Conservation (phyloP, 768 basidiomycete genomes). For the Boletus subparvulus region DNA sequence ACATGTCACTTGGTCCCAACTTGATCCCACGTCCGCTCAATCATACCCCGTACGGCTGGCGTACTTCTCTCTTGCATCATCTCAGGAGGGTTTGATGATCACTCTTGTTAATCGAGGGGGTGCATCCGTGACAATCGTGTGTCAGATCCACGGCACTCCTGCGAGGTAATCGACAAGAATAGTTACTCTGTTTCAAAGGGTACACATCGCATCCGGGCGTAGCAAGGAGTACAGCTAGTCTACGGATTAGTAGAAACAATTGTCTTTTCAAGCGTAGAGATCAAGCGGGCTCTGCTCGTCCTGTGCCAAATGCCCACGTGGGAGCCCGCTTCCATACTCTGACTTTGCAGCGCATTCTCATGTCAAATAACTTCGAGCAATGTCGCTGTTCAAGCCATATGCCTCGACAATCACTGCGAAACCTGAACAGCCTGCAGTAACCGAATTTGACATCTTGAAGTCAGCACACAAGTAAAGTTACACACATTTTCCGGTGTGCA, state of each 20-base stretch:
- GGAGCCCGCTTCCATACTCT: neutral
- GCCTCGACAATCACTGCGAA: neutral
- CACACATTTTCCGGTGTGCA: neutral
- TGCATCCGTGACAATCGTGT: neutral
- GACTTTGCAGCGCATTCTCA: neutral
- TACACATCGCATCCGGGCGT: too few relatives aligned
- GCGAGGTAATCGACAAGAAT: neutral
- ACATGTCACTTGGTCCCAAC: too few relatives aligned
- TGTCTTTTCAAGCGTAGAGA: too few relatives aligned
- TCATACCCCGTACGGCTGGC: too few relatives aligned
- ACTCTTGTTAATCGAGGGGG: neutral
- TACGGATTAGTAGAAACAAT: neutral
- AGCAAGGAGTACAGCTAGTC: neutral
- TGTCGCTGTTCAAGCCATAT: slow-evolving; percentile 18
- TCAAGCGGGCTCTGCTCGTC: too few relatives aligned
- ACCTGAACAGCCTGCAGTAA: slow-evolving; percentile 1
- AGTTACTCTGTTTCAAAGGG: neutral
- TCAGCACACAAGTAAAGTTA: slow-evolving; percentile 60
- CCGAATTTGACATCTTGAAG: slow-evolving; percentile 79
- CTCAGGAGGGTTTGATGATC: neutral
- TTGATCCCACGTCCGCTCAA: too few relatives aligned
- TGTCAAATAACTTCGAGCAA: neutral
- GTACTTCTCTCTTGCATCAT: neutral
- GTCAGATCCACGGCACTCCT: neutral
- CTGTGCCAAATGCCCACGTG: neutral